Evolutionary conservation across 345 rosid species (phyloP), one percentile per base, ranked within the genome.

Genomic region (Eucalyptus erythrocorys): DNA sequence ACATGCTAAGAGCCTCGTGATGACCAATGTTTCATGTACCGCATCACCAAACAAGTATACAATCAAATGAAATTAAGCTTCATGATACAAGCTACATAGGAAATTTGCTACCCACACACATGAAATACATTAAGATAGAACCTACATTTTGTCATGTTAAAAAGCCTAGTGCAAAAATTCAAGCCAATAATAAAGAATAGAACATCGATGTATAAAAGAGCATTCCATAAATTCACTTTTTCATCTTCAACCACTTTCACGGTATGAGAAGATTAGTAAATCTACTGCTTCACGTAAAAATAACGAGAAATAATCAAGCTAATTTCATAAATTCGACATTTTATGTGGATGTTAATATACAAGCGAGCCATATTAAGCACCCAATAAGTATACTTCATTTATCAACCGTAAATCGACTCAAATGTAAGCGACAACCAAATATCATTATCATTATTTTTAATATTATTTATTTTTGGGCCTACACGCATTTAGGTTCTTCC

Each of bases 221-320:
- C 13, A 55, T 55, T 55, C 13, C 4, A 13, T 27, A 1, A 1
- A 30, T 61, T 2, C 68, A 61, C 68, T 2, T 61, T 4, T 8
- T 6, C 16, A 0, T 61, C 68, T 30, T 4, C 15, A 61, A 27
- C 2, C 4, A 30, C 34, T 61, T 30, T 3, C 34, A 1, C 7
- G 2, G 17, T 30, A 61, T 14, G 68, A 30, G 32, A 61, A 61
- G 15, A 4, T 61, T 3, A 8, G 8, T 34, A 27, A 61, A 61
- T 61, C 68, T 30, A 30, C 1, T 19, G 26, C 26, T 61, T 30
- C 8, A 4, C 68, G 4, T 61, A 30, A 61, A 13, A 27, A 30
- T 26, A 61, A 61, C 7, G 6, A 27, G 14, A 59, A 61, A 6
- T 30, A 61, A 61, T 30, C 68, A 61, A 30, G n/a, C 17, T 61